phyloP scores from a whole-genome alignment of 2,329 filamentous ascomycete genomes.

The Colletotrichum sp. region DNA sequence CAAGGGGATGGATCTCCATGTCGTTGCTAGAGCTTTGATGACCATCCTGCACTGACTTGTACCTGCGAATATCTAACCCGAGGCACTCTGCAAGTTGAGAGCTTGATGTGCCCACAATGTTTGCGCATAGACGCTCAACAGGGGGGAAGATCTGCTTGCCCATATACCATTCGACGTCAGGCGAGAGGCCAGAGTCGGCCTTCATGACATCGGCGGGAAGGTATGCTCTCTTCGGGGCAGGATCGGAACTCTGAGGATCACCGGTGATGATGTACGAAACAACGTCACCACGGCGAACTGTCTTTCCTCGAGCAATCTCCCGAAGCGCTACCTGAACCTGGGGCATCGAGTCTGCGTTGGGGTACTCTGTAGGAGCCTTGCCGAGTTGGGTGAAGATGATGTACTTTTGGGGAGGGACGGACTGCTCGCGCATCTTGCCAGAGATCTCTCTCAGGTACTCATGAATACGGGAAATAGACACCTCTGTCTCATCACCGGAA shows the following conservation, averaged over 20 bases:
- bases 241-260: slow-evolving; percentile 69
- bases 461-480: slow-evolving; percentile 87
- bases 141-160: slow-evolving; percentile 98
- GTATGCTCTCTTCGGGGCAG: slow-evolving; percentile 87
- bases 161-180: slow-evolving; percentile 97
- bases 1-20: slow-evolving; percentile 84
- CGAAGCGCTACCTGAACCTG: slow-evolving; percentile 95
- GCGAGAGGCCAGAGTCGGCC: slow-evolving; percentile 73
- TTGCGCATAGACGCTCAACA: slow-evolving; percentile 95
- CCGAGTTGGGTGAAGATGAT: slow-evolving; percentile 98
- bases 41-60: slow-evolving; percentile 57
- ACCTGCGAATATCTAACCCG: slow-evolving; percentile 88
- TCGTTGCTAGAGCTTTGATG: slow-evolving; percentile 58
- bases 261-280: slow-evolving; percentile 94
- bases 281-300: slow-evolving; percentile 90
- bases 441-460: slow-evolving; percentile 89
- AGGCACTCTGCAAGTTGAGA: slow-evolving; percentile 90
- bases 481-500: slow-evolving; percentile 89
- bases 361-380: slow-evolving; percentile 91
- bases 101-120: slow-evolving; percentile 91
- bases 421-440: slow-evolving; percentile 81
- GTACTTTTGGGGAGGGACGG: slow-evolving; percentile 83
- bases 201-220: slow-evolving; percentile 86
- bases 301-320: slow-evolving; percentile 85
- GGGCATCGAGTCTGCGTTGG: slow-evolving; percentile 93